Percentiles rank a stretch among this genome's conserved stretches.
phyloP scores from a whole-genome alignment of 768 basidiomycete genomes.

The Lactarius pseudohatsudake region DNA sequence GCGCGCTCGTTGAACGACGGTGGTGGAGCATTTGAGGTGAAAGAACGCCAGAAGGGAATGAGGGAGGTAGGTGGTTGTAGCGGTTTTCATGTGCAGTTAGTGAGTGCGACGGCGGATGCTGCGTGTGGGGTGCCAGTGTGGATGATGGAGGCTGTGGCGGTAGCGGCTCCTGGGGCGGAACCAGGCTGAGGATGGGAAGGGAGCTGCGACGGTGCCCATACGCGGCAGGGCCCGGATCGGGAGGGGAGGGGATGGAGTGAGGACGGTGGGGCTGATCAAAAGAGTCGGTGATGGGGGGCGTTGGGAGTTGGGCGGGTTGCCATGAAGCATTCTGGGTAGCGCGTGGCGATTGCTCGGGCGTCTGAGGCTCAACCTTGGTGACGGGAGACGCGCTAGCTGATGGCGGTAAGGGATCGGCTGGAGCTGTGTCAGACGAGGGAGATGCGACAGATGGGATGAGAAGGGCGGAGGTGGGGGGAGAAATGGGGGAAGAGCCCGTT shows the following conservation, averaged over 20 bases:
- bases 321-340: slow-evolving; percentile 13
- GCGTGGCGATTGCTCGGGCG: slow-evolving; percentile 26
- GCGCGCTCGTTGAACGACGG: slow-evolving; percentile 25
- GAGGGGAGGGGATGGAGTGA: slow-evolving; percentile 10
- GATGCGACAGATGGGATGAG: background rate
- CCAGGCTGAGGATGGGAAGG: slow-evolving; percentile 23
- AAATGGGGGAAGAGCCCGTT: slow-evolving; percentile 3
- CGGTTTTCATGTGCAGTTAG: slow-evolving; percentile 5
- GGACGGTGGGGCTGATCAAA: slow-evolving; percentile 11
- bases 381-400: slow-evolving; percentile 19
- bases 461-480: background rate
- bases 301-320: slow-evolving; percentile 17
- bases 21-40: slow-evolving; percentile 22
- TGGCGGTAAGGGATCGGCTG: slow-evolving; percentile 5
- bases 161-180: slow-evolving; percentile 21
- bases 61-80: slow-evolving; percentile 1
- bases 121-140: slow-evolving; percentile 2
- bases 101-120: background rate
- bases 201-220: slow-evolving; percentile 27
- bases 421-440: slow-evolving; percentile 3
- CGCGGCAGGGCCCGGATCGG: slow-evolving; percentile 7
- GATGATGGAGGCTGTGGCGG: slow-evolving; percentile 5
- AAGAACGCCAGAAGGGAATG: slow-evolving; percentile 21
- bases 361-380: slow-evolving; percentile 25
- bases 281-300: slow-evolving; percentile 11